These are phyloP conservation scores for Tuber aestivum DNA, from an alignment of 495 filamentous ascomycete genomes.

Conservation along the genomic window DNA sequence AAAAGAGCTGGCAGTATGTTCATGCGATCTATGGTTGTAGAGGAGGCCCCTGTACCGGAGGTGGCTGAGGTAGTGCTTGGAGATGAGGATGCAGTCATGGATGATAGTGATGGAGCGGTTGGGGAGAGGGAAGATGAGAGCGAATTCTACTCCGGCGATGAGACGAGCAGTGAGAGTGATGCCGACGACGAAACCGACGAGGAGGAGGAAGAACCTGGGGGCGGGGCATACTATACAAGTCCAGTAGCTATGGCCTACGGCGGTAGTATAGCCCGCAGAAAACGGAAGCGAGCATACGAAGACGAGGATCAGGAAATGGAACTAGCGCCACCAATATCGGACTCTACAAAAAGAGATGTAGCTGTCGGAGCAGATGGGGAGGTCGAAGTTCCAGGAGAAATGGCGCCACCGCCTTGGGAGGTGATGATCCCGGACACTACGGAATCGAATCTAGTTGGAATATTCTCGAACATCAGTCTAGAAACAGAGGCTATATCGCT, in stretches of 20 bases:
- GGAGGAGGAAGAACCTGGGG: constrained; percentile 30
- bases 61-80: constrained; percentile 24
- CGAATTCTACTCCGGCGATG: constrained; percentile 33
- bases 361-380: constrained; percentile 27
- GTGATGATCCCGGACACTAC: constrained; percentile 38
- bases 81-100: constrained; percentile 31
- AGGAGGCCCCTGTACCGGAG: constrained; percentile 26
- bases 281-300: constrained; percentile 37
- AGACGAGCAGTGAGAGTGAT: constrained; percentile 36
- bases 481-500: constrained; percentile 33
- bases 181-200: constrained; percentile 41
- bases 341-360: constrained; percentile 26
- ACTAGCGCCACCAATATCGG: not conserved
- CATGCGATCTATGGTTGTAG: constrained; percentile 24
- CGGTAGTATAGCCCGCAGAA: constrained; percentile 14
- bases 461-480: constrained; percentile 32
- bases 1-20: constrained; percentile 28
- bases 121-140: constrained; percentile 34
- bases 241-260: constrained; percentile 22
- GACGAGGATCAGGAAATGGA: constrained; percentile 23
- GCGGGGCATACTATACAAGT: constrained; percentile 30
- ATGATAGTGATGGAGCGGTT: constrained; percentile 28
- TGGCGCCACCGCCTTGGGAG: constrained; percentile 40
- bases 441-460: constrained; percentile 35
- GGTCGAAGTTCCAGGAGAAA: constrained; percentile 22